Base-by-base conservation (phyloP, 805 yeast genomes). In the Ogataea philodendri region DNA sequence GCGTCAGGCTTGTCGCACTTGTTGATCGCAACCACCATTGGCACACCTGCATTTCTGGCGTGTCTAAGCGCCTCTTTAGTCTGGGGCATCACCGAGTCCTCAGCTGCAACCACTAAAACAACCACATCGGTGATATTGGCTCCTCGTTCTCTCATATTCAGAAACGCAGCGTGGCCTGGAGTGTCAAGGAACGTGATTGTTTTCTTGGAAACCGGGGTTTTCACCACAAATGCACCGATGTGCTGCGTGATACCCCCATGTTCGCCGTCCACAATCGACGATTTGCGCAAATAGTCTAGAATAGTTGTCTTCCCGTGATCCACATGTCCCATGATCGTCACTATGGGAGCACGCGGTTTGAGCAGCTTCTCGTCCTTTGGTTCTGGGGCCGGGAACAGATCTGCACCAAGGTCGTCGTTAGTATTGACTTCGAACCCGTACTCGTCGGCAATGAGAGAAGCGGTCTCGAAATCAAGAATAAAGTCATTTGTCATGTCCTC, bases 271-370 rank as follows among this genome's bases (percentile, higher is more conserved):
- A 82, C 97, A 6, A 93, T 77, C 0, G 89, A 76, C 0, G 96
- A 83, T 47, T 85, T 87, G 28, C 97, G 70, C 51, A 93, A 65
- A 52, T 78, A 76, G 59, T 93, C 98, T 37, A 93, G 70, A 42
- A 93, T 81, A 0, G 98, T 90, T 2, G 98, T 93, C 58, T 93
- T 93, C 2, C 98, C 98, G 55, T 93, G 98, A 60, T 93, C 98
- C 19, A 93, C 98, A 59, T 93, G 98, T 3, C 98, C 98, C 97
- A 93, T 93, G 34, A 93, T 85, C 0, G 98, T 89, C 5, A 93
- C 97, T 15, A 93, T 82, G 0, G 98, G 98, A 0, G 98, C 88
- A 46, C 97, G 67, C 5, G 79, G 69, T 28, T 74, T 76, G 44
- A 82, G 57, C 15, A 61, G 52, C 5, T 63, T 61, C n/a, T 57